Evolutionary conservation across 257 asterid species (phyloP), one percentile per base, ranked within the genome.

Genomic region (Lithospermum erythrorhizon): DNA sequence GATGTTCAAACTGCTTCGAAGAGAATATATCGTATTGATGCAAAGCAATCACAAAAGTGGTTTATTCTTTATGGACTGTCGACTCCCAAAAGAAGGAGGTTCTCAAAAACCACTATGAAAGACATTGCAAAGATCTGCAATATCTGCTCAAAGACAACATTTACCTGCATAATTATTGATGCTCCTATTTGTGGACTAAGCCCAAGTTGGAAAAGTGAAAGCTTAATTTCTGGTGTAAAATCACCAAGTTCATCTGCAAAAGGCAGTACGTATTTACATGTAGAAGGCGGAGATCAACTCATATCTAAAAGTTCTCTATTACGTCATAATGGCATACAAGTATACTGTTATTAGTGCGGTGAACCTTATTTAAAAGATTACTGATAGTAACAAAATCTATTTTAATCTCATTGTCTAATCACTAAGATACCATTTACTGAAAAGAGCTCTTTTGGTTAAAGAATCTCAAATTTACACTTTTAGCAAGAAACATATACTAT

Each of bases 181-280:
- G 98, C 97, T 21, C 79, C 98, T 64, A 93, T 93, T 65, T 93
- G 97, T 75, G 98, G 98, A 79, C 98, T 84, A 68, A 93, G 83
- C 60, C 98, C 98, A 55, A 93, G 95, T 76, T 89, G 97, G 74
- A 93, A 93, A 70, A 93, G 76, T 56, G 97, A 93, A 20, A 93
- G 95, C 87, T 93, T 89, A 57, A 93, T 94, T 63, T 89, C 96
- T 18, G 95, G 94, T 0, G 85, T 59, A 58, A 81, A 71, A 74
- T 86, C 94, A 22, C 97, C 98, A 65, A 89, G 85, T 73, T 89
- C 94, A 64, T 89, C 98, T 93, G 95, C 79, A 79, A 55, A 68
- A 47, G 60, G 65, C 37, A 56, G 53, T 30, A 52, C 21, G 19
- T 25, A 23, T 37, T 11, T 35, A 37, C n/a, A 23, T 47, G 24